These are phyloP conservation scores for Phycomyces nitens DNA, from an alignment of 192 early-diverging fungal species.

Conservation along the genomic window DNA sequence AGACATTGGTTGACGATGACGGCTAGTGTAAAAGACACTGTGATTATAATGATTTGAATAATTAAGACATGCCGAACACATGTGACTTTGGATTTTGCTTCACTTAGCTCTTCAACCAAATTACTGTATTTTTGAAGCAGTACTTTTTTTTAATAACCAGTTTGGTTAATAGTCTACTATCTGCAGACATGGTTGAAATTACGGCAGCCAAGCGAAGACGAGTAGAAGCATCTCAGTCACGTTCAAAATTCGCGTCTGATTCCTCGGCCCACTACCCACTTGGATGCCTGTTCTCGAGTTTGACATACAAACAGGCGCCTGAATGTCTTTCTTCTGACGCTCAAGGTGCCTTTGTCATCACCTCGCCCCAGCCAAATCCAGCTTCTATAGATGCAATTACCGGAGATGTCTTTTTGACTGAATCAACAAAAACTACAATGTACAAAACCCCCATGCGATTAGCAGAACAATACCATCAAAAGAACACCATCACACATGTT, in stretches of 20 bases:
- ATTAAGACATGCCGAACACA: no score
- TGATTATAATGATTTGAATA: no score
- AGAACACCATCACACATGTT: slow-evolving; percentile 30
- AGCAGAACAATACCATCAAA: slow-evolving; percentile 24
- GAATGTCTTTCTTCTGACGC: not conserved
- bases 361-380: slow-evolving; percentile 11
- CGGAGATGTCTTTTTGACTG: slow-evolving; percentile 17
- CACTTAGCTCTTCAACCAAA: no score
- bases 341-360: slow-evolving; percentile 12
- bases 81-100: no score
- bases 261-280: slow-evolving; percentile 4
- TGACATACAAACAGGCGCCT: slow-evolving; percentile 19
- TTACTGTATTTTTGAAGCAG: no score
- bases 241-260: not conserved
- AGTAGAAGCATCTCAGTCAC: not conserved
- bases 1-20: no score
- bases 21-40: no score
- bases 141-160: no score
- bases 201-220: not conserved
- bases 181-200: slow-evolving; percentile 1
- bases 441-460: slow-evolving; percentile 14
- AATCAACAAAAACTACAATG: not conserved
- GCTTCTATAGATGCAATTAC: slow-evolving; percentile 7
- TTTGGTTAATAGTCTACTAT: no score
- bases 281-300: slow-evolving; percentile 7